Evolutionary conservation across 768 basidiomycete species (phyloP).

Genomic region (Lanmaoa rubissima): DNA sequence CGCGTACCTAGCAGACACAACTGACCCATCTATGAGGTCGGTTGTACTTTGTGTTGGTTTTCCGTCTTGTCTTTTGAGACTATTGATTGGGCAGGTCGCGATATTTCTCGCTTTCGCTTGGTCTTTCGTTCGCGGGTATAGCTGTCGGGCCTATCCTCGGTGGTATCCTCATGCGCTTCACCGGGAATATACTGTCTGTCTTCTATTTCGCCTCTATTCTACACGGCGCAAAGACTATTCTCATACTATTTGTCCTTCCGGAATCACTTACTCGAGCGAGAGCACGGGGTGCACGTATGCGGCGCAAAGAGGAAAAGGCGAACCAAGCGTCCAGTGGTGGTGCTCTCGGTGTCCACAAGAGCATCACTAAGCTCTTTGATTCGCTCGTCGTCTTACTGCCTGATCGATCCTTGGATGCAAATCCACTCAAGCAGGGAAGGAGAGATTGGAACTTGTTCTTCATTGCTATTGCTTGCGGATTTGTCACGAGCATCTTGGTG

Average conservation of each 20-base stretch:
- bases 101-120: constrained; percentile 61
- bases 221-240: constrained; percentile 48
- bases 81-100: constrained; percentile 46
- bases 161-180: constrained; percentile 56
- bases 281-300: constrained; percentile 32
- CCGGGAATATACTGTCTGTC: constrained; percentile 54
- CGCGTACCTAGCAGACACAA: constrained; percentile 71
- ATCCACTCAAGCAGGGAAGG: constrained; percentile 39
- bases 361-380: constrained; percentile 59
- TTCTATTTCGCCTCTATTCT: constrained; percentile 64
- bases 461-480: constrained; percentile 52
- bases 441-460: constrained; percentile 68
- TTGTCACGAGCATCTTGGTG: constrained; percentile 44
- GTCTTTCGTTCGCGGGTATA: constrained; percentile 71
- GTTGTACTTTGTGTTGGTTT: background rate
- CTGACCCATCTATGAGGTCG: constrained; percentile 53
- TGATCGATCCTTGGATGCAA: constrained; percentile 24
- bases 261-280: constrained; percentile 66
- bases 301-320: constrained; percentile 13
- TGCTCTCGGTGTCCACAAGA: constrained; percentile 31
- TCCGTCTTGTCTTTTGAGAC: background rate
- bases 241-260: constrained; percentile 64
- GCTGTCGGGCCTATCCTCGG: constrained; percentile 77
- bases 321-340: background rate
- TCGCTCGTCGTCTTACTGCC: constrained; percentile 71